Conservation (phyloP, 371 early-diverging fungal genomes). For the Entomophthora muscae region DNA sequence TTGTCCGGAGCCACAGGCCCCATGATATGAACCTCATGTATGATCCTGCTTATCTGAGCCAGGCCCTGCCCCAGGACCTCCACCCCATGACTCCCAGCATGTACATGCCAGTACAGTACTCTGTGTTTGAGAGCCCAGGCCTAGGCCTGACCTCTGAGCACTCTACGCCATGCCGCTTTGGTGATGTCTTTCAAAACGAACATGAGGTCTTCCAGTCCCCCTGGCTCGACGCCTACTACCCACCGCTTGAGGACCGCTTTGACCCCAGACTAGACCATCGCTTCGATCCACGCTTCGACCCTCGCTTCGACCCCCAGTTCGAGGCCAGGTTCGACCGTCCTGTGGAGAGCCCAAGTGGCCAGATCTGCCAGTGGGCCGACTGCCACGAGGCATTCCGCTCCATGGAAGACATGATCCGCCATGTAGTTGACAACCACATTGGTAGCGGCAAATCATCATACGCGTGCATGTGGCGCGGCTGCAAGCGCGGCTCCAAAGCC, state of each 20-base stretch:
- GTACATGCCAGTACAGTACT: background rate
- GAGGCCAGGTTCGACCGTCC: background rate
- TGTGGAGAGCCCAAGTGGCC: conserved; percentile 17
- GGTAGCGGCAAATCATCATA: conserved; percentile 55
- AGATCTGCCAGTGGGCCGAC: conserved; percentile 33
- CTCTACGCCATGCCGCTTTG: conserved; percentile 1
- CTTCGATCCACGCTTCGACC: background rate
- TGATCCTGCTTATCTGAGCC: background rate
- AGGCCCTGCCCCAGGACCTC: too few species aligned
- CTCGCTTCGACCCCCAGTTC: background rate
- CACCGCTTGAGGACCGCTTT: background rate
- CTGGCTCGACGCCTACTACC: background rate
- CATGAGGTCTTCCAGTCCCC: background rate
- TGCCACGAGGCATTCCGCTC: conserved; percentile 25
- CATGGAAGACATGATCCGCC: conserved; percentile 33
- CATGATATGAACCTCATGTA: background rate
- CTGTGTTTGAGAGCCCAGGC: background rate
- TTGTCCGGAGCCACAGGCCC: background rate
- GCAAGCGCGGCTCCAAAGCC: conserved; percentile 50
- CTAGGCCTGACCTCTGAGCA: background rate
- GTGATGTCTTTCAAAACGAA: background rate
- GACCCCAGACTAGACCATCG: too few species aligned
- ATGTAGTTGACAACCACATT: conserved; percentile 39
- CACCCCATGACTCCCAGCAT: background rate
- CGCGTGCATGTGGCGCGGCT: conserved; percentile 65